Percentiles rank a stretch among this genome's conserved stretches.
These are phyloP conservation scores for Alternaria arborescens DNA, from an alignment of 2,329 filamentous ascomycete species.

Conservation along the genomic window DNA sequence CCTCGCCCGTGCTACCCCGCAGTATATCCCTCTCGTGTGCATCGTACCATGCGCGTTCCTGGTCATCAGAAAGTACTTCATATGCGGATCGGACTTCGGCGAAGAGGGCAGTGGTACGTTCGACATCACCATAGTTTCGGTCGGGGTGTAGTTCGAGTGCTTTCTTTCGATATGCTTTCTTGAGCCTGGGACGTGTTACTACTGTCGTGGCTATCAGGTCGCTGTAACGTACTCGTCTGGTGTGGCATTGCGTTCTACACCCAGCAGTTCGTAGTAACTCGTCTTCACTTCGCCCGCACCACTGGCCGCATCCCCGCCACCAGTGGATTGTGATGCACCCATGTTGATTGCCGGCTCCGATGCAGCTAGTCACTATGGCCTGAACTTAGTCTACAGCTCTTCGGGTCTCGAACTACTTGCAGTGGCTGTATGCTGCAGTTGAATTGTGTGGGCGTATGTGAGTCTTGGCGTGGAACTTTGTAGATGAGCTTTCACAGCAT, in stretches of 20 bases:
- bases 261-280: constrained; percentile 87
- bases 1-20: constrained; percentile 66
- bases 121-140: constrained; percentile 86
- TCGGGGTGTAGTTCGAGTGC: constrained; percentile 95
- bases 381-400: constrained; percentile 14
- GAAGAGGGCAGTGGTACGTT: constrained; percentile 83
- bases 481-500: not conserved
- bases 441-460: not conserved
- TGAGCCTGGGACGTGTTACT: constrained; percentile 68
- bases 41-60: constrained; percentile 98
- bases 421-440: constrained; percentile 9
- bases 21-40: constrained; percentile 89
- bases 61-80: constrained; percentile 92
- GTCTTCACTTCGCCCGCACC: constrained; percentile 63
- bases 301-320: constrained; percentile 30
- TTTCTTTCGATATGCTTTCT: constrained; percentile 89
- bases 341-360: constrained; percentile 38
- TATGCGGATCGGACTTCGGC: constrained; percentile 93
- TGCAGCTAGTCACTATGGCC: constrained; percentile 17
- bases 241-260: constrained; percentile 73
- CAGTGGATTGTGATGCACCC: constrained; percentile 59
- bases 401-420: constrained; percentile 19
- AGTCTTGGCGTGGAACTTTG: not conserved
- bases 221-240: constrained; percentile 75
- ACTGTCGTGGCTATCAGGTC: not conserved